Percentiles rank a stretch among this genome's conserved stretches.
phyloP scores from a whole-genome alignment of 192 early-diverging fungal genomes.

The Rhizoclosmatium globosum region DNA sequence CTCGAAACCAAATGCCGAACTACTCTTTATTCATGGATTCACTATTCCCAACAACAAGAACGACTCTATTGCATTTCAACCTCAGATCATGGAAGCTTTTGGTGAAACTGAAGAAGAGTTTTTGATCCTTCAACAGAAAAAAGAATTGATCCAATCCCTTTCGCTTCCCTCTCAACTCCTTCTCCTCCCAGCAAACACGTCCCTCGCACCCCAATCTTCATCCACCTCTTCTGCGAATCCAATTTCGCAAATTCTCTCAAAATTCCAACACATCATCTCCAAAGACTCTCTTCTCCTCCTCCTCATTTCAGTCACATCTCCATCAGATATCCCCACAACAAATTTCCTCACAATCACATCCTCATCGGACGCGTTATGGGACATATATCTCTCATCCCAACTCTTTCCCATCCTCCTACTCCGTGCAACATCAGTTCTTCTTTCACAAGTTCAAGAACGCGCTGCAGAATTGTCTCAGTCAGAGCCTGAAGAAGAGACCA shows the following conservation, averaged over 20 bases:
- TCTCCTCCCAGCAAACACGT: background rate
- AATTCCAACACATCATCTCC: background rate
- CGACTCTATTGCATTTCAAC: constrained; percentile 36
- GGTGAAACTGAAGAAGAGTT: constrained; percentile 32
- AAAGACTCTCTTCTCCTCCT: constrained; percentile 12
- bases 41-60: constrained; percentile 59
- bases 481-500: background rate
- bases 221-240: background rate
- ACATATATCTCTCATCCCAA: background rate
- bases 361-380: background rate
- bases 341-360: too few species aligned
- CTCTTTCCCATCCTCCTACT: constrained; percentile 15
- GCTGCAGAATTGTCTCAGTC: background rate
- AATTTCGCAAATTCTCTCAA: background rate
- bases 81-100: constrained; percentile 42
- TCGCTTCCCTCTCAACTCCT: background rate
- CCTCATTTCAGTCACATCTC: constrained; percentile 4
- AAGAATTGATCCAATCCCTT: background rate
- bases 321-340: background rate
- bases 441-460: constrained; percentile 3
- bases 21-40: constrained; percentile 78
- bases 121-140: background rate
- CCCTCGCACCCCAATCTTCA: background rate
- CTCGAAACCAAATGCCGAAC: constrained; percentile 72
- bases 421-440: constrained; percentile 15